Percentiles rank a stretch among this genome's conserved stretches.
phyloP scores from a whole-genome alignment of 306 rosid genomes.

The Senna tora region DNA sequence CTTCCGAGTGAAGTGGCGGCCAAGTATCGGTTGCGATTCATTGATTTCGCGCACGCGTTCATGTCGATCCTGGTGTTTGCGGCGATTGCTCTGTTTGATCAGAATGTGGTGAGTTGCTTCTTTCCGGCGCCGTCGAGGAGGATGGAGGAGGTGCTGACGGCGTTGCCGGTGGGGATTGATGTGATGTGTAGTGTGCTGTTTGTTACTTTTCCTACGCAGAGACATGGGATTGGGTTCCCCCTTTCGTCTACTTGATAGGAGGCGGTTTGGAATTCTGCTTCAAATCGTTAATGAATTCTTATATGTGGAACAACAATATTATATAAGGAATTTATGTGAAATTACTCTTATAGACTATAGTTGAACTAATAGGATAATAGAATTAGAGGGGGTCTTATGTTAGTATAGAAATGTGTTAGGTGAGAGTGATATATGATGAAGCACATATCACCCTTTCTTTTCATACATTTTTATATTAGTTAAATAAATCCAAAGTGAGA shows the following conservation, averaged over 20 bases:
- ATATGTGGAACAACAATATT: too few species aligned
- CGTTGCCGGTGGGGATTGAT: conserved; percentile 72
- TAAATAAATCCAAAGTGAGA: too few species aligned
- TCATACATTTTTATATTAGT: too few species aligned
- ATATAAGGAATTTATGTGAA: too few species aligned
- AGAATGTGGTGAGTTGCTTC: conserved; percentile 70
- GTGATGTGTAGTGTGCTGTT: conserved; percentile 61
- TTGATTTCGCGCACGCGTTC: conserved; percentile 70
- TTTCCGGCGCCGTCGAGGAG: conserved; percentile 64
- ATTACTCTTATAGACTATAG: too few species aligned
- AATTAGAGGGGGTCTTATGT: too few species aligned
- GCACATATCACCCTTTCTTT: too few species aligned
- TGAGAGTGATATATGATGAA: too few species aligned
- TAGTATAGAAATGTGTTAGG: too few species aligned
- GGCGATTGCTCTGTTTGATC: conserved; percentile 71
- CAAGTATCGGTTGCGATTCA: conserved; percentile 50
- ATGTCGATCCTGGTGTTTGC: conserved; percentile 67
- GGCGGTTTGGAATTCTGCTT: too few species aligned
- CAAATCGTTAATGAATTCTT: too few species aligned
- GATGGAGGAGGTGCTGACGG: conserved; percentile 57
- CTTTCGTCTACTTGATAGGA: conserved; percentile 52
- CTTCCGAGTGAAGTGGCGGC: conserved; percentile 49
- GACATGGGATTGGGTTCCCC: conserved; percentile 88
- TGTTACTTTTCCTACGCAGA: conserved; percentile 60
- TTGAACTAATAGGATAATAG: too few species aligned